Evolutionary conservation across 768 basidiomycete species (phyloP).

Genomic region (Macrolepiota dolichaula): DNA sequence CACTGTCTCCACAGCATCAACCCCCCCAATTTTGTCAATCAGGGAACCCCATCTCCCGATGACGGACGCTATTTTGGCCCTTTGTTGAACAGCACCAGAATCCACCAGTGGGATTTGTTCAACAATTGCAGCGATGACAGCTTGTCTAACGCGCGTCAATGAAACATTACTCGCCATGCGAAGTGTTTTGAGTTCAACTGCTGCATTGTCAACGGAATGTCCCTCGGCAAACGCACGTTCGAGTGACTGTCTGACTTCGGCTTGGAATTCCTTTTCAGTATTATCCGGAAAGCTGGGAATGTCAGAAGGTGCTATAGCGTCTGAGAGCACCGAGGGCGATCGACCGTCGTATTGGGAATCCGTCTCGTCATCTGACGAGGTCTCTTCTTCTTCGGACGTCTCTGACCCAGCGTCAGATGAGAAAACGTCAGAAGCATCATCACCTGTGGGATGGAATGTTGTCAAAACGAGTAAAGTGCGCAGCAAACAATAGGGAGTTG

Average conservation of each 20-base stretch:
- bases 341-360: slow-evolving; percentile 31
- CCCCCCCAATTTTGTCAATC: slow-evolving; percentile 77
- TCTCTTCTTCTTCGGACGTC: slow-evolving; percentile 50
- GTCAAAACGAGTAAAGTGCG: background rate
- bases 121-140: slow-evolving; percentile 84
- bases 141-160: slow-evolving; percentile 79
- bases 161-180: slow-evolving; percentile 96
- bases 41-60: slow-evolving; percentile 80
- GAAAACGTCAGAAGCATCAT: slow-evolving; percentile 59
- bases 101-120: slow-evolving; percentile 63
- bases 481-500: background rate
- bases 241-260: slow-evolving; percentile 79
- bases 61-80: slow-evolving; percentile 60
- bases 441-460: slow-evolving; percentile 36
- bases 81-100: slow-evolving; percentile 53
- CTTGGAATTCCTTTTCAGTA: slow-evolving; percentile 66
- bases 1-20: slow-evolving; percentile 79
- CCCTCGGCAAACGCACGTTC: slow-evolving; percentile 90
- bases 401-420: slow-evolving; percentile 57
- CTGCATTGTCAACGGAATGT: slow-evolving; percentile 89
- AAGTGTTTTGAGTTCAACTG: slow-evolving; percentile 92
- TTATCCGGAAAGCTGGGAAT: slow-evolving; percentile 29
- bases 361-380: slow-evolving; percentile 35
- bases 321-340: slow-evolving; percentile 44
- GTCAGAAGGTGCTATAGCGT: slow-evolving; percentile 41